Conservation (phyloP, 2,329 filamentous ascomycete species). For the Aspergillus flavus region DNA sequence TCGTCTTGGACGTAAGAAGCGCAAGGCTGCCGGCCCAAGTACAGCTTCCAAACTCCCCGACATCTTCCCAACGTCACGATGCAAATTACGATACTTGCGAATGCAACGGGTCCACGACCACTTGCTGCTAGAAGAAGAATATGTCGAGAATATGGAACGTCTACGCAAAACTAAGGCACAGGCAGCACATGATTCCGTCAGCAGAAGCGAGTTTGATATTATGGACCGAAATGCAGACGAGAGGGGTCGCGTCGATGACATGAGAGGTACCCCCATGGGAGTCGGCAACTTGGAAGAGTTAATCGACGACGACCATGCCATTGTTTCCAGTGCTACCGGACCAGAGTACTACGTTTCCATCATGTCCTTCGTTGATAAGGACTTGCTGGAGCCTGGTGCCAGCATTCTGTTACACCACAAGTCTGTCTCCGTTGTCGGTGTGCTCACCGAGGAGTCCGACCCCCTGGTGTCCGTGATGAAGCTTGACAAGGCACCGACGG, state of each 20-base stretch:
- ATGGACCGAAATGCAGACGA: constrained; percentile 92
- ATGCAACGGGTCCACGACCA: constrained; percentile 99
- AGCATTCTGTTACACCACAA: constrained; percentile 97
- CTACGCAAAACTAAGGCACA: constrained; percentile 88
- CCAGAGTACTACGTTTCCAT: constrained; percentile 99
- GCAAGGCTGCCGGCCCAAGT: constrained; percentile 89
- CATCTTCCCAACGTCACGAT: constrained; percentile 92
- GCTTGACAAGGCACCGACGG: constrained; percentile 95
- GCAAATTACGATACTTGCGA: constrained; percentile 92
- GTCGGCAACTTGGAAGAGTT: constrained; percentile 97
- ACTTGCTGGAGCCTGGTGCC: constrained; percentile 91
- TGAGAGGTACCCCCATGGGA: constrained; percentile 98
- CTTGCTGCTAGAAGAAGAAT: constrained; percentile 93
- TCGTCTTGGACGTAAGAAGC: constrained; percentile 97
- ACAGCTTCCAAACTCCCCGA: constrained; percentile 93
- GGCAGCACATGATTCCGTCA: constrained; percentile 54
- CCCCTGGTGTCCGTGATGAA: constrained; percentile 98
- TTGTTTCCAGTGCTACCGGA: constrained; percentile 94
- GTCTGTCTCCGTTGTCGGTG: constrained; percentile 95
- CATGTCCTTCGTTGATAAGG: constrained; percentile 99
- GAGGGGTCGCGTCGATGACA: constrained; percentile 91
- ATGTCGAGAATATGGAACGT: constrained; percentile 97
- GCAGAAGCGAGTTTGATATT: constrained; percentile 70
- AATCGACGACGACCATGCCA: constrained; percentile 98
- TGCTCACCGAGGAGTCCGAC: constrained; percentile 93